Conservation (phyloP, 2,329 filamentous ascomycete genomes). For the Fonsecaea multimorphosa region DNA sequence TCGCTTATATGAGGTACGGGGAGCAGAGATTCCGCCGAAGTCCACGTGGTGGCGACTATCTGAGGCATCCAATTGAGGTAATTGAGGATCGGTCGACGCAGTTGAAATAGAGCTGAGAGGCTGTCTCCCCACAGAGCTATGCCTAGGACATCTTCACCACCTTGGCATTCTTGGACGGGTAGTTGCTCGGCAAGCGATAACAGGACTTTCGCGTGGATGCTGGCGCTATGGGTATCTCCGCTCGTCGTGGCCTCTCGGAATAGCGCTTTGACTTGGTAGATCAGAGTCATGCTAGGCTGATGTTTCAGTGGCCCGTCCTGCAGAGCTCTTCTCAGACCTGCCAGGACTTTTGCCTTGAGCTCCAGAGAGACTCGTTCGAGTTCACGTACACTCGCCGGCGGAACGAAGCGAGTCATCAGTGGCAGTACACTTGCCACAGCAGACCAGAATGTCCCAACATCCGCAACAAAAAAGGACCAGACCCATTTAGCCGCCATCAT, state of each 20-base stretch:
- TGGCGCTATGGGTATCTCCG: slow-evolving; percentile 6
- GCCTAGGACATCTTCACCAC: neutral
- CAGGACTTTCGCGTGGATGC: slow-evolving; percentile 6
- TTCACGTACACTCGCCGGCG: neutral
- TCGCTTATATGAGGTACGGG: neutral
- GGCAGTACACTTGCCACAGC: slow-evolving; percentile 14
- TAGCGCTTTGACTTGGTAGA: slow-evolving; percentile 17
- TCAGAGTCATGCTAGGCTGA: slow-evolving; percentile 5
- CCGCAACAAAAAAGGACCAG: slow-evolving; percentile 7
- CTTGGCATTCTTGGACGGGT: slow-evolving; percentile 2
- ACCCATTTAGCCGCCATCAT: neutral
- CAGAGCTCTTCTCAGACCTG: neutral
- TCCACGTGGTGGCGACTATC: slow-evolving; percentile 10
- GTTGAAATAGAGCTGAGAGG: slow-evolving; percentile 12
- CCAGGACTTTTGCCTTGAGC: slow-evolving; percentile 7
- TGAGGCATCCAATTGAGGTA: slow-evolving; percentile 14
- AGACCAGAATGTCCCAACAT: slow-evolving; percentile 11
- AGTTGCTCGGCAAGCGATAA: slow-evolving; percentile 5
- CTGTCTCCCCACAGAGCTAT: slow-evolving; percentile 8
- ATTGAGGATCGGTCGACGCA: slow-evolving; percentile 13
- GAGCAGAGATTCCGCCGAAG: neutral
- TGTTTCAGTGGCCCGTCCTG: neutral
- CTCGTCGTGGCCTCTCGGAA: slow-evolving; percentile 8
- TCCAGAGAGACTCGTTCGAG: neutral
- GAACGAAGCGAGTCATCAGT: neutral